Evolutionary conservation across 1,284 basidiomycete genomes (phyloP), one percentile per base, ranked within the genome.

Genomic region (Ceratobasidium sp.): DNA sequence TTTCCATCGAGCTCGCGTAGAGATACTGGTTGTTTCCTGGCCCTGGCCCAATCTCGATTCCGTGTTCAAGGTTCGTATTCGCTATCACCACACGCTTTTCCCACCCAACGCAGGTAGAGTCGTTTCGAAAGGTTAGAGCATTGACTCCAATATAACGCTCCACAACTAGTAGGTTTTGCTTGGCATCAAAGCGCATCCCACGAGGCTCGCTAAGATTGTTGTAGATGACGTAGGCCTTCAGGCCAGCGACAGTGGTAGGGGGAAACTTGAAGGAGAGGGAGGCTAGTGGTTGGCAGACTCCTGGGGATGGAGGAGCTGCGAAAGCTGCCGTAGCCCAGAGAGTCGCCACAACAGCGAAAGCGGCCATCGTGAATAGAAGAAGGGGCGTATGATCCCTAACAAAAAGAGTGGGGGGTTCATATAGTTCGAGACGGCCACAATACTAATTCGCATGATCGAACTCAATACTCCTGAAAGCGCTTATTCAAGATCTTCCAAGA

Each of bases 91-190:
- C 80, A 1, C 82, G 84, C 1, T 87, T 85, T 44, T 86, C 81
- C 85, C 86, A 88, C 4, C 87, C 86, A 6, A 76, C 67, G 67
- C 80, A 79, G n/a, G 60, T 55, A 23, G 83, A 73, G 15, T 64
- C 69, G 28, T 78, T 72, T 13, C 60, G 67, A 28, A 39, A 51
- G 20, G 75, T 81, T 76, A 88, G 86, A 1, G 85, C 86, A 2
- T 86, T 85, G n/a, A 87, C 79, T 6, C 87, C 87, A 33, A 85
- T 81, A 1, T 86, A 86, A 39, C 84, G 83, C 78, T 88, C 86
- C 26, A 88, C 84, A 18, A 87, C 86, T 10, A 88, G 85, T 20
- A 87, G 81, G 79, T 87, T 87, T 18, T 83, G 81, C 23, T 80
- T 64, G 1, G 73, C 72, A 64, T 88, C 87, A 67, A 87, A 83